Base-by-base conservation (phyloP, 768 basidiomycete species). In the Panaeolus papilionaceus region DNA sequence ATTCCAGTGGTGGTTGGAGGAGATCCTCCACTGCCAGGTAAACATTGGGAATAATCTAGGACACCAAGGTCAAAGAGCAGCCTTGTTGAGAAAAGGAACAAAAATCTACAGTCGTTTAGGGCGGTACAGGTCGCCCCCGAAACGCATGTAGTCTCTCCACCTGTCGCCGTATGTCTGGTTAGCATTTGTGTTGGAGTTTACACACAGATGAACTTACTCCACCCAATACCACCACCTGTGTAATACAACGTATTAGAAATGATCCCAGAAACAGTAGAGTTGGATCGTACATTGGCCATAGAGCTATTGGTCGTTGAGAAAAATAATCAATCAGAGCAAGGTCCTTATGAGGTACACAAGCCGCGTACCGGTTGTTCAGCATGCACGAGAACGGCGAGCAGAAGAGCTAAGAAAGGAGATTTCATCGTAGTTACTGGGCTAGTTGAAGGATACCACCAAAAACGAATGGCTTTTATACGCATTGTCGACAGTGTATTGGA, bases 1-100 rank as follows among this genome's bases (percentile, higher is more conserved):
- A 58, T 7, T 14, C 33, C 54, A 7, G 26, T 58, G 4, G 54
- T 33, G 6, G 28, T 14, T 3, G 54, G 9, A 4, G 54, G 4
- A 14, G 51, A 54, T 28, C 54, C 54, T 37, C 54, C 33, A 33
- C 54, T 28, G 5, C 39, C 39, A 40, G 26, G 54, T 10, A 58
- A 37, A 58, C 54, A 58, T 58, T 58, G 54, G 33, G 54, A 58
- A 12, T 33, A 33, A 37, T 58, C 54, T 58, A 33, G 16, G 4
- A 9, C 28, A 4, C 1, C 14, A 14, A 14, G 14, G 54, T 58
- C 11, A 58, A 58, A 2, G 18, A 33, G 28, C 26, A 28, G 54
- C 23, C 4, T 12, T 23, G 4, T 44, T 20, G 33, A 33, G 4
- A 37, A 3, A 1, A n/a, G 4, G 14, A 37, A 7, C 16, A n/a